Evolutionary conservation across 164 flowering plant genomes (phyloP).

Genomic region (Malania oleifera): DNA sequence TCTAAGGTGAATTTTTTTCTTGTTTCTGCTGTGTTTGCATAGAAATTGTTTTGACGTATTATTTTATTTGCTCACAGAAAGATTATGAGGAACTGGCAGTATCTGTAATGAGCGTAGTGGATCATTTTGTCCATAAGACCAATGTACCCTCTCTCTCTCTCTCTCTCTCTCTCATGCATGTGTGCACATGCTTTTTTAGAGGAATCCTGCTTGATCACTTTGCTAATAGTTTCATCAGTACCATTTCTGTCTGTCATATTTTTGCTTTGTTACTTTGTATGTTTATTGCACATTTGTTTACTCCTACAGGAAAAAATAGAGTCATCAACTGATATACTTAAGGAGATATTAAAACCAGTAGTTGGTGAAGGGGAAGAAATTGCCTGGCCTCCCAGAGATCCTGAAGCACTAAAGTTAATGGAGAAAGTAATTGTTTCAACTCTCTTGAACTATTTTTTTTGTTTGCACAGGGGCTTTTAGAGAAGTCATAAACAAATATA

Average conservation of each 20-base stretch:
- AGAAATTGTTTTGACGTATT: constrained; percentile 5
- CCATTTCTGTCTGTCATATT: background rate
- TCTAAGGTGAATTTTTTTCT: constrained; percentile 6
- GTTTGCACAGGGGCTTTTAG: background rate
- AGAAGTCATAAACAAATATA: too few relatives aligned
- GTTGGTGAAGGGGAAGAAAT: constrained; percentile 71
- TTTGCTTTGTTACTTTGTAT: constrained; percentile 3
- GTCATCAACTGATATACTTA: constrained; percentile 82
- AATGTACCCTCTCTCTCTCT: constrained; percentile 38
- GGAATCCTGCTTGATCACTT: background rate
- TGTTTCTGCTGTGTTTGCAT: background rate
- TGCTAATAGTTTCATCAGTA: background rate
- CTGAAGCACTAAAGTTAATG: constrained; percentile 67
- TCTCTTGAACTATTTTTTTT: background rate
- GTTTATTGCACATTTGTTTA: background rate
- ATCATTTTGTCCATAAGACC: constrained; percentile 72
- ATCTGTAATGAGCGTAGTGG: constrained; percentile 79
- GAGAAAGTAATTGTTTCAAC: constrained; percentile 49
- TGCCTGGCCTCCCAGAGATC: constrained; percentile 88
- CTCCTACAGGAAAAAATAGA: constrained; percentile 85
- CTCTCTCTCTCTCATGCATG: constrained; percentile 1
- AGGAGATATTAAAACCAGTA: constrained; percentile 65
- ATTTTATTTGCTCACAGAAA: constrained; percentile 50
- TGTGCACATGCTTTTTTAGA: background rate
- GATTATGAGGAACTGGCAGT: constrained; percentile 89